phyloP scores from a whole-genome alignment of 192 early-diverging fungal species.

The Podila epicladia region DNA sequence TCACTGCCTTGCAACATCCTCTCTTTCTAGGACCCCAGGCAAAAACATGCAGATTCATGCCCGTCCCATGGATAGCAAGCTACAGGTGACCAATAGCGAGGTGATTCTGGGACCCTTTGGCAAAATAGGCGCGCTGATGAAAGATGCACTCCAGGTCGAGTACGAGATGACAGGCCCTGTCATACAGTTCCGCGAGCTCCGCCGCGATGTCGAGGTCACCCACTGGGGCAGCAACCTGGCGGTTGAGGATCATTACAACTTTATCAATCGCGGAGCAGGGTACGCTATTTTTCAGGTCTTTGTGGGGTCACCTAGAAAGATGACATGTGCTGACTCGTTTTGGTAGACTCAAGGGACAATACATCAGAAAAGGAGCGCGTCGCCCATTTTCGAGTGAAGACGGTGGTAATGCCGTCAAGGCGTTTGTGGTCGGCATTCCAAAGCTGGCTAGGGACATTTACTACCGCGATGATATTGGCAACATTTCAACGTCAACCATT shows the following conservation, averaged over 20 bases:
- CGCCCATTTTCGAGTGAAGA: slow-evolving; percentile 56
- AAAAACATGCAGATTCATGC: too few species aligned
- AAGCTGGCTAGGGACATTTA: slow-evolving; percentile 77
- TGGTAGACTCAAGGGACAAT: slow-evolving; percentile 67
- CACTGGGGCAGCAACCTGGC: slow-evolving; percentile 86
- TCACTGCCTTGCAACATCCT: not conserved
- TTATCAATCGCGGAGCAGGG: slow-evolving; percentile 82
- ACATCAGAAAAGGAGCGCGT: slow-evolving; percentile 75
- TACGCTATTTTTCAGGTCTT: slow-evolving; percentile 49
- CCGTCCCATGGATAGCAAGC: slow-evolving; percentile 1
- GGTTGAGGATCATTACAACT: slow-evolving; percentile 83
- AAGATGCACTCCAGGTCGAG: slow-evolving; percentile 62
- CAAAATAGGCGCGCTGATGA: slow-evolving; percentile 50
- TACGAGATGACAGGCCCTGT: slow-evolving; percentile 71
- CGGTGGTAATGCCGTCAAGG: slow-evolving; percentile 48
- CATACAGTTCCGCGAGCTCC: slow-evolving; percentile 63
- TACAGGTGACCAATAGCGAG: slow-evolving; percentile 58
- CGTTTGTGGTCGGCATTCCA: slow-evolving; percentile 64
- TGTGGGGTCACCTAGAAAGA: too few species aligned
- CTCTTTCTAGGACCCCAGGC: too few species aligned
- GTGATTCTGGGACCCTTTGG: slow-evolving; percentile 81
- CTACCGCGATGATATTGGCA: slow-evolving; percentile 93
- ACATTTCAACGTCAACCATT: slow-evolving; percentile 91
- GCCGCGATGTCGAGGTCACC: slow-evolving; percentile 82
- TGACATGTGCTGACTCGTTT: not conserved